A percentile compares a stretch with the other conserved stretches of the same genome.
Evolutionary conservation across 768 basidiomycete genomes (phyloP).

Genomic region (Termitomyces sp.): DNA sequence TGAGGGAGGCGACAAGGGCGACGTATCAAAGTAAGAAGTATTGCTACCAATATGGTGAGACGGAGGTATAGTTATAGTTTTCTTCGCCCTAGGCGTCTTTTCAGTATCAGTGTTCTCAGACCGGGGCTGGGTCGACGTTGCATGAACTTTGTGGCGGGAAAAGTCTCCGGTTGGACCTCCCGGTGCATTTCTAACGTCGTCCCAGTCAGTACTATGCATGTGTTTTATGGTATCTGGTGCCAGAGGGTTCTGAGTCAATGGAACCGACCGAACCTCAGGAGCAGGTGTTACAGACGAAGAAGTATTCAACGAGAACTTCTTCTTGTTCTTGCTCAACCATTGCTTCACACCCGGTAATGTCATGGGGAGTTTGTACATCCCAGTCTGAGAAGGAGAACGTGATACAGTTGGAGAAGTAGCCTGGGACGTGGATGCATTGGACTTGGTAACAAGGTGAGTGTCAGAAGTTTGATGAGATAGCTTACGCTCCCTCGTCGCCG

Average conservation of each 20-base stretch:
- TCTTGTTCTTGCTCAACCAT: constrained; percentile 66
- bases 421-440: constrained; percentile 38
- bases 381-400: constrained; percentile 30
- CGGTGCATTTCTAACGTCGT: constrained; percentile 51
- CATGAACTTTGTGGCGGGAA: not conserved
- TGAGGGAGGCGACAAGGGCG: constrained; percentile 36
- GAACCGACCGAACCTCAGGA: constrained; percentile 24
- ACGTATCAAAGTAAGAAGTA: constrained; percentile 22
- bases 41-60: constrained; percentile 15
- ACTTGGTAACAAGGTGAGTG: constrained; percentile 53
- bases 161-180: constrained; percentile 36
- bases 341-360: constrained; percentile 75
- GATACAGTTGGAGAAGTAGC: constrained; percentile 36
- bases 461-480: constrained; percentile 69
- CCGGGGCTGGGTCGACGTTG: constrained; percentile 8
- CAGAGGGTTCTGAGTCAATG: constrained; percentile 55
- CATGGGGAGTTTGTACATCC: constrained; percentile 54
- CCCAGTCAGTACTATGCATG: constrained; percentile 67
- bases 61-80: constrained; percentile 21
- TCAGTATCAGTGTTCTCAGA: constrained; percentile 28
- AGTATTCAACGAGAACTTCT: constrained; percentile 37
- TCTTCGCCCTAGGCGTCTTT: constrained; percentile 35
- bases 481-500: constrained; percentile 51
- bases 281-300: constrained; percentile 17
- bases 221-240: constrained; percentile 60